Percentiles rank a stretch among this genome's conserved stretches.
phyloP scores from a whole-genome alignment of 495 filamentous ascomycete species.

The Penicillium riverlandense region DNA sequence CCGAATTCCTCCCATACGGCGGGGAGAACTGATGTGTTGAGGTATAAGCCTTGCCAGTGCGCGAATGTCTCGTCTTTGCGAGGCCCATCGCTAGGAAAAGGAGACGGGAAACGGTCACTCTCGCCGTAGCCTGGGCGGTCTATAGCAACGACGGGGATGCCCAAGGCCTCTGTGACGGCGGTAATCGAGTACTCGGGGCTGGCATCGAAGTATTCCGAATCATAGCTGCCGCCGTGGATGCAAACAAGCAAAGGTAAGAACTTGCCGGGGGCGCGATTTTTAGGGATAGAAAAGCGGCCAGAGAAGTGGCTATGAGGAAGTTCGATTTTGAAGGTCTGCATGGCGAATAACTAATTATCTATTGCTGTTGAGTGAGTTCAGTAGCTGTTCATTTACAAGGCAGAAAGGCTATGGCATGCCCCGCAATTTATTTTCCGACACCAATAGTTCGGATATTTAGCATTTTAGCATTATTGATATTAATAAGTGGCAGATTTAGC shows the following conservation, averaged over 20 bases:
- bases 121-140: constrained; percentile 23
- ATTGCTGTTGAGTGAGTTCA: not conserved
- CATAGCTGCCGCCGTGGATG: constrained; percentile 29
- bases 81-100: not conserved
- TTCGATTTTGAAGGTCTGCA: not conserved
- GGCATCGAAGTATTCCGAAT: constrained; percentile 27
- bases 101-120: constrained; percentile 8
- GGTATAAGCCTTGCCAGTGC: constrained; percentile 18
- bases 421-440: too few relatives aligned
- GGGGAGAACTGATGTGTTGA: constrained; percentile 21
- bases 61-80: constrained; percentile 6
- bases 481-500: too few relatives aligned
- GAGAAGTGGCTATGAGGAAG: not conserved
- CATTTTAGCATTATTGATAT: too few relatives aligned
- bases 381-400: too few relatives aligned
- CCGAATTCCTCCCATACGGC: constrained; percentile 26
- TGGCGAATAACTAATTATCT: not conserved
- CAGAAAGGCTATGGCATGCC: too few relatives aligned
- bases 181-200: constrained; percentile 18
- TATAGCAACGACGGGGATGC: constrained; percentile 24
- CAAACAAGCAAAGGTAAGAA: constrained; percentile 19
- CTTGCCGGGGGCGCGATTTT: not conserved
- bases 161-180: constrained; percentile 9
- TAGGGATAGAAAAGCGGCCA: not conserved
- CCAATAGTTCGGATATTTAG: too few relatives aligned